A percentile compares a stretch with the other conserved stretches of the same genome.
Evolutionary conservation across 2,329 filamentous ascomycete species (phyloP).

Genomic region (Thermoascus crustaceus): DNA sequence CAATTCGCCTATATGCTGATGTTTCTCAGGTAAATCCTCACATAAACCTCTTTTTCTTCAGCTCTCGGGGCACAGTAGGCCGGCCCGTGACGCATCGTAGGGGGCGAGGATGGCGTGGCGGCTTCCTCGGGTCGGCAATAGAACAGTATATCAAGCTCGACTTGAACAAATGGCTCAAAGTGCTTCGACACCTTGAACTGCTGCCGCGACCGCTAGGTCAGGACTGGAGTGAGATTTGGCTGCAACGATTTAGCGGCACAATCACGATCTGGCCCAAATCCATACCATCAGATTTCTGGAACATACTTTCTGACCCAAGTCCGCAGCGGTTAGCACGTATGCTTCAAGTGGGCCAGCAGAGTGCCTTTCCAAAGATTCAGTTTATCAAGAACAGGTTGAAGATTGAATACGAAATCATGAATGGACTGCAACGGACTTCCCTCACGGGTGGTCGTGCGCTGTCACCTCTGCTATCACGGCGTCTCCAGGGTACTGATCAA

Average conservation of each 20-base stretch:
- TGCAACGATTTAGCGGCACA: slow-evolving; percentile 89
- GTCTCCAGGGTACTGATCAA: slow-evolving; percentile 9
- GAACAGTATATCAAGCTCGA: slow-evolving; percentile 97
- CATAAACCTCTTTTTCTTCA: slow-evolving; percentile 98
- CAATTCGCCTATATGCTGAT: slow-evolving; percentile 19
- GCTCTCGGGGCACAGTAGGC: slow-evolving; percentile 81
- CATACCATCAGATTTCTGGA: slow-evolving; percentile 67
- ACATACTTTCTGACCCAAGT: slow-evolving; percentile 79
- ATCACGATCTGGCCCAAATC: slow-evolving; percentile 94
- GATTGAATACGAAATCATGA: slow-evolving; percentile 61
- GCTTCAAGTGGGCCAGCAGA: slow-evolving; percentile 84
- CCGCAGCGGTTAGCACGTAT: slow-evolving; percentile 69
- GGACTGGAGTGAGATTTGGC: slow-evolving; percentile 94
- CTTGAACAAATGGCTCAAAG: slow-evolving; percentile 94
- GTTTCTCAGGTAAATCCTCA: slow-evolving; percentile 78
- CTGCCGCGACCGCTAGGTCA: slow-evolving; percentile 84
- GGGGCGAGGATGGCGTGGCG: slow-evolving; percentile 90
- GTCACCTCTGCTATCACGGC: slow-evolving; percentile 22
- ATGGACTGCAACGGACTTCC: slow-evolving; percentile 40
- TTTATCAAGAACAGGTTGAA: slow-evolving; percentile 84
- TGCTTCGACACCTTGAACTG: slow-evolving; percentile 83
- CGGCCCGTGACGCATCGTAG: slow-evolving; percentile 88
- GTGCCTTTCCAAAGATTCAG: slow-evolving; percentile 81
- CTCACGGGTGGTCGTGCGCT: slow-evolving; percentile 17
- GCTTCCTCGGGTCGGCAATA: slow-evolving; percentile 82